Conservation (phyloP, 1,139 yeast species). For the Geotrichum fermentans region DNA sequence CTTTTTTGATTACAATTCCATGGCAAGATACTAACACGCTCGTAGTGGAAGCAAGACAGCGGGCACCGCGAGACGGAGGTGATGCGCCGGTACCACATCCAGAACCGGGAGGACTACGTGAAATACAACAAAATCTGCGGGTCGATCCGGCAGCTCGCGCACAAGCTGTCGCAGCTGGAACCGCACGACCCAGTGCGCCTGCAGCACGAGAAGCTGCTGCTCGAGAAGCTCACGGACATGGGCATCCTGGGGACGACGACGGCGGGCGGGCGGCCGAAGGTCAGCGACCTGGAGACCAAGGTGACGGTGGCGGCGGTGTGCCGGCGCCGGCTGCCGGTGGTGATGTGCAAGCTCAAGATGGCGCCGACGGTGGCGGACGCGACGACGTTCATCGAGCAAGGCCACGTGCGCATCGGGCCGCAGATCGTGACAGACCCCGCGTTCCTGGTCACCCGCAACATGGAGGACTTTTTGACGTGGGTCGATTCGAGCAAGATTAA, state of each 20-base stretch:
- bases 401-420: conserved; percentile 97
- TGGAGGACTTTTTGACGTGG: conserved; percentile 98
- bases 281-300: conserved; percentile 88
- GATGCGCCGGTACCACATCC: conserved; percentile 89
- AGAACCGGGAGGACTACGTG: conserved; percentile 91
- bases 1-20: no score
- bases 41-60: conserved; percentile 89
- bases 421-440: conserved; percentile 95
- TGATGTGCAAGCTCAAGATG: conserved; percentile 93
- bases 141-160: conserved; percentile 77
- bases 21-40: no score
- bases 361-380: conserved; percentile 87
- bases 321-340: conserved; percentile 87
- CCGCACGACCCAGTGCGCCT: conserved; percentile 81
- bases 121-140: conserved; percentile 92
- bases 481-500: conserved; percentile 91
- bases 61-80: conserved; percentile 94
- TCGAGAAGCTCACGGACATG: conserved; percentile 83
- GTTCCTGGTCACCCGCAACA: conserved; percentile 73
- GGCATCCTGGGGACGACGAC: conserved; percentile 54
- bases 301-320: conserved; percentile 89
- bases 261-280: conserved; percentile 62
- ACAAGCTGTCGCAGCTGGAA: conserved; percentile 74
- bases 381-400: conserved; percentile 88
- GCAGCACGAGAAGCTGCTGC: conserved; percentile 77